Evolutionary conservation across 306 rosid species (phyloP), one percentile per base, ranked within the genome.

Genomic region (Styphnolobium japonicum): DNA sequence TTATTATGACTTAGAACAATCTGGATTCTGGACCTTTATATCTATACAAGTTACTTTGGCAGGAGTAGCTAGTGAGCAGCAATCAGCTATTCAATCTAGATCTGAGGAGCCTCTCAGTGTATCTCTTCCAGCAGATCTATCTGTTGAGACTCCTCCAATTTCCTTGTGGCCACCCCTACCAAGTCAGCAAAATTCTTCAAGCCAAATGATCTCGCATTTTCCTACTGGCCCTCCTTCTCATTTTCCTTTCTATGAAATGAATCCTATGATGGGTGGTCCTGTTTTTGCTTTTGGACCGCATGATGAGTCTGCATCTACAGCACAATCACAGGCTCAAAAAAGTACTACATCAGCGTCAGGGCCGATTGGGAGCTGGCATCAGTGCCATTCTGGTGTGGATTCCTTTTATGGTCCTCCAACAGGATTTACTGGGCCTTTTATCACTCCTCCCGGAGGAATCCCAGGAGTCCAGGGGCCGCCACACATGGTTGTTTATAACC

Each of bases 401-500:
- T 95, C 98, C 57, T 92, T 92, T 82, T 95, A 91, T 71, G 97
- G 98, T 52, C 97, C 97, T 82, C 95, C 96, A 19, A 90, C 98
- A 10, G 97, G 97, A 48, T 92, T 87, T 63, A 86, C 92, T 39
- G 97, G 98, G 56, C 94, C 97, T 58, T 95, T 95, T 86, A 86
- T 95, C 73, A 83, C 90, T 78, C 97, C 94, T 66, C 88, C 97
- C 4, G 96, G 97, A 61, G 97, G 94, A 80, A 94, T 94, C 82
- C 92, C 97, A 21, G 97, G 94, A 48, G 95, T 94, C 83, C 98
- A 92, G 81, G 98, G 97, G 46, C 94, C 98, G 0, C 97, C 97
- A 1, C 98, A 95, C 88, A 92, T 95, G 98, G 93, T 92, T 85
- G 98, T 95, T 45, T 95, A 95, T 85, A 95, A 92, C 81, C 98